Evolutionary conservation across 2,329 filamentous ascomycete species (phyloP).

Genomic region (Reticulascus tulasneorum): DNA sequence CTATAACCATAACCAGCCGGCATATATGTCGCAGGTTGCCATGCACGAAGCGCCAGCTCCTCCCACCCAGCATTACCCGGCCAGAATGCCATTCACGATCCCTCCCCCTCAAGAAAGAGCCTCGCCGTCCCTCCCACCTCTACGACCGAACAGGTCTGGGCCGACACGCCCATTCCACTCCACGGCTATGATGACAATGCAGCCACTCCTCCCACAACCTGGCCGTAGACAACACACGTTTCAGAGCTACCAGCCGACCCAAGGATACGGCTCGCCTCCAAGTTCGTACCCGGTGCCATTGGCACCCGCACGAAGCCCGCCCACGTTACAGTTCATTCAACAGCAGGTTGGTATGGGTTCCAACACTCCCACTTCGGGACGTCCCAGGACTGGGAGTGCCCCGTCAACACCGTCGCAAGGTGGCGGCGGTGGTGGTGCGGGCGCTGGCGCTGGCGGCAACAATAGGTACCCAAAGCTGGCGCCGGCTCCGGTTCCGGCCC

Average conservation of each 20-base stretch:
- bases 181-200: neutral
- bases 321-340: constrained; percentile 11
- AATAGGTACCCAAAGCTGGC: constrained; percentile 51
- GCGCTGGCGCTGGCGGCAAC: constrained; percentile 9
- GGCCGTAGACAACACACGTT: too few species aligned
- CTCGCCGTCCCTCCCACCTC: constrained; percentile 11
- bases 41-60: constrained; percentile 8
- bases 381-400: constrained; percentile 12
- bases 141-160: constrained; percentile 6
- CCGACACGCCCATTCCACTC: neutral
- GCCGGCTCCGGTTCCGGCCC: constrained; percentile 51
- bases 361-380: constrained; percentile 5
- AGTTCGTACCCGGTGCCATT: too few species aligned
- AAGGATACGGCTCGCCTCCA: too few species aligned
- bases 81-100: constrained; percentile 15
- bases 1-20: constrained; percentile 8
- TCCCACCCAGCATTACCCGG: constrained; percentile 5
- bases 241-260: too few species aligned
- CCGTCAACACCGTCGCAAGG: constrained; percentile 14
- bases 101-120: constrained; percentile 9
- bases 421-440: too few species aligned
- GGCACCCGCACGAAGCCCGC: constrained; percentile 12
- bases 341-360: too few species aligned
- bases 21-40: constrained; percentile 6
- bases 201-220: constrained; percentile 5